Evolutionary conservation across 2,329 filamentous ascomycete genomes (phyloP).

Genomic region (Xylariales sp.): DNA sequence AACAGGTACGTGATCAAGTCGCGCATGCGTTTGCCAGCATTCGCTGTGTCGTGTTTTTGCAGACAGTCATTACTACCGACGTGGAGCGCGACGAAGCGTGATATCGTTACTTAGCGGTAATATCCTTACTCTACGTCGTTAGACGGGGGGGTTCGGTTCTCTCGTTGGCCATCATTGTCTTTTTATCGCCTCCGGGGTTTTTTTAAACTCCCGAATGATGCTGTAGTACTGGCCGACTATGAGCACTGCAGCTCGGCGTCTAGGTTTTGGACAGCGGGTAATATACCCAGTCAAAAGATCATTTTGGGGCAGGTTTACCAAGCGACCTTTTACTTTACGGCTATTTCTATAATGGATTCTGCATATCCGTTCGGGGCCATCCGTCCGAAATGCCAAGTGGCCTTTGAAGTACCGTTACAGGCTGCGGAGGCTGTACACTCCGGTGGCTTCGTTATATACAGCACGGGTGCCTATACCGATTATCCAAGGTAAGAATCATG

Average conservation of each 20-base stretch:
- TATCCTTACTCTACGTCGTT: no score
- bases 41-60: slow-evolving; percentile 40
- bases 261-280: neutral
- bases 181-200: no score
- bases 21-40: slow-evolving; percentile 39
- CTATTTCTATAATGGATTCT: slow-evolving; percentile 2
- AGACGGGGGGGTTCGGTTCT: no score
- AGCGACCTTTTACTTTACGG: neutral
- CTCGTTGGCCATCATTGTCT: no score
- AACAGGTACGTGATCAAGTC: slow-evolving; percentile 44
- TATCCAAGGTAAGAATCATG: slow-evolving; percentile 12
- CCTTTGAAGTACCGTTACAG: slow-evolving; percentile 11
- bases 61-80: slow-evolving; percentile 49
- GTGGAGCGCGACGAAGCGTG: slow-evolving; percentile 42
- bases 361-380: slow-evolving; percentile 17
- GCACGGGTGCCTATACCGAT: neutral
- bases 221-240: neutral
- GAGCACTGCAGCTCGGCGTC: slow-evolving; percentile 14
- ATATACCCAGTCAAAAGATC: neutral
- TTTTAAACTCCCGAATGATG: slow-evolving; percentile 5
- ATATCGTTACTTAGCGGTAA: no score
- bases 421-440: slow-evolving; percentile 15
- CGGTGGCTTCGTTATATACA: slow-evolving; percentile 14
- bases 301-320: neutral
- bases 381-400: slow-evolving; percentile 16